These are phyloP conservation scores for Cladosporium sp. DNA, from an alignment of 2,329 filamentous ascomycete species.

Conservation along the genomic window DNA sequence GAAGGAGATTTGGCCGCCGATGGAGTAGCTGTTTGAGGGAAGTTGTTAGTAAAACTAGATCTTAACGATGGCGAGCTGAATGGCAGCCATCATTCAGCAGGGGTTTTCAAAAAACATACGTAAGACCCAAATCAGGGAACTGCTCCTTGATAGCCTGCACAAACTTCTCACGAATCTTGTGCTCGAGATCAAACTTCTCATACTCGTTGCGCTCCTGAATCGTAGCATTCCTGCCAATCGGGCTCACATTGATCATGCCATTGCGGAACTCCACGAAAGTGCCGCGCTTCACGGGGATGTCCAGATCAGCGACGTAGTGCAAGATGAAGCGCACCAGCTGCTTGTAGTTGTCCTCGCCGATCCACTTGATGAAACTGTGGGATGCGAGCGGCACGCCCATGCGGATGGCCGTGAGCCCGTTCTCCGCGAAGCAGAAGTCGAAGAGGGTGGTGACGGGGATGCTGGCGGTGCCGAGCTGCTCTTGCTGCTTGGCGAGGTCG, in stretches of 20 bases:
- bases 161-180: constrained; percentile 74
- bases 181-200: constrained; percentile 74
- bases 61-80: background rate
- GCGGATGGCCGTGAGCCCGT: constrained; percentile 89
- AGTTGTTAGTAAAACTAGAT: background rate
- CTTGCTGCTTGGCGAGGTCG: constrained; percentile 90
- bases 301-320: constrained; percentile 81
- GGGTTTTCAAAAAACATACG: constrained; percentile 56
- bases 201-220: constrained; percentile 78
- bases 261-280: constrained; percentile 89
- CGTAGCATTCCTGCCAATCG: constrained; percentile 83
- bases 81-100: background rate
- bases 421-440: constrained; percentile 97
- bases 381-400: constrained; percentile 72
- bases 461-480: constrained; percentile 76
- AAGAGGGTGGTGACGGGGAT: constrained; percentile 79
- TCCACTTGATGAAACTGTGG: constrained; percentile 86
- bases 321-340: constrained; percentile 72
- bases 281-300: constrained; percentile 78
- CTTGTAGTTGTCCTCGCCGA: constrained; percentile 86
- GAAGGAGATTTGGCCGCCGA: constrained; percentile 97
- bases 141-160: constrained; percentile 74
- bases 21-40: constrained; percentile 68
- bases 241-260: constrained; percentile 86
- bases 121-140: constrained; percentile 82